Base-by-base conservation (phyloP, 116 monocot species). In the Papilionanthe hybrid region DNA sequence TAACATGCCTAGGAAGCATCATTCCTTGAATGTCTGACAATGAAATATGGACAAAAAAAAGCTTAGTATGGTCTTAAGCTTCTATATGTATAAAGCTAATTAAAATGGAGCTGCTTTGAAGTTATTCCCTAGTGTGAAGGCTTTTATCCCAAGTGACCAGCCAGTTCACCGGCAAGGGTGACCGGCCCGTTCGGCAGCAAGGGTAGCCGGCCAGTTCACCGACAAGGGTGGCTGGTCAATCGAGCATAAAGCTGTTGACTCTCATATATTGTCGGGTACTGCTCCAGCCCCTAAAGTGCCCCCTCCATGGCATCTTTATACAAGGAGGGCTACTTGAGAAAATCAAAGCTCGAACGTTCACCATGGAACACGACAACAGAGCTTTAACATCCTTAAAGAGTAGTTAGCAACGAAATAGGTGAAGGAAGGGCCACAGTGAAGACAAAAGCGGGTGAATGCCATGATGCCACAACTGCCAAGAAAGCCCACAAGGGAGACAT, bases 401-500 rank as follows among this genome's bases (percentile, higher is more conserved):
- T 82, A 67, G 42, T 90, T 90, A 2, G 85, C 75, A 19, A 94
- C 89, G 50, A 94, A 32, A 78, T 88, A 90, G 5, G 87, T 84
- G 10, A 80, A 75, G 17, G 85, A 47, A 17, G 67, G 23, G 10
- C 75, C 77, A 0, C 67, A 30, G 20, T 75, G 44, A 23, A 77
- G 56, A 0, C 27, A 37, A 72, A 94, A 92, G 1, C 87, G 83
- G 37, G 86, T 41, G 63, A 76, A 83, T 68, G 79, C 76, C 9
- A 94, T 18, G n/a, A 86, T 86, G 55, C 92, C 94, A 77, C 94
- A 84, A 81, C 88, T 92, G 71, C 50, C 76, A 6, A 86, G 89
- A 32, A 89, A 81, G 42, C 82, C 78, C 47, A 78, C 63, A 19
- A 88, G 37, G 47, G 85, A 32, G 17, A n/a, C 44, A 75, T 84